Evolutionary conservation across 139 green algal species (phyloP).

Genomic region (Mesotaenium endlicherianum): DNA sequence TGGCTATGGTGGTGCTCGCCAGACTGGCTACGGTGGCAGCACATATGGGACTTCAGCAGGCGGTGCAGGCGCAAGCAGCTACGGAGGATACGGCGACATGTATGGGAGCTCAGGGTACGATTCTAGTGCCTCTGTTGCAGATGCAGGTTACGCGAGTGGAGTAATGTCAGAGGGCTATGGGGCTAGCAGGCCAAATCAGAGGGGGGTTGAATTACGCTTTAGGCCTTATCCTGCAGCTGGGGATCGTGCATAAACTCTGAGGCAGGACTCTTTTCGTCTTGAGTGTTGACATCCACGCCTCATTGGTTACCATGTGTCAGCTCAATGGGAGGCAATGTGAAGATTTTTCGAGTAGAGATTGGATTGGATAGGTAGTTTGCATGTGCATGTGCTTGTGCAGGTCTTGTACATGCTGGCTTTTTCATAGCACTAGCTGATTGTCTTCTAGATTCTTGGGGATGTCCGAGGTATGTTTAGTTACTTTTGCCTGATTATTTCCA

Average conservation of each 20-base stretch:
- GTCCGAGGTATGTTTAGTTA: too few relatives aligned
- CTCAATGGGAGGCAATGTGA: too few relatives aligned
- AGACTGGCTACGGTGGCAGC: neutral
- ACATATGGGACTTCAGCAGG: constrained; percentile 14
- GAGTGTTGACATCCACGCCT: neutral
- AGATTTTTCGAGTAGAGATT: neutral
- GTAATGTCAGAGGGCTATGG: neutral
- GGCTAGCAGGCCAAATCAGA: neutral
- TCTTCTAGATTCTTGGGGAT: too few relatives aligned
- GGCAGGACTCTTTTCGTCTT: neutral
- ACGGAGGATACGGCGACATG: constrained; percentile 8
- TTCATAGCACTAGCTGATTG: too few relatives aligned
- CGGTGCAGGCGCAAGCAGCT: neutral
- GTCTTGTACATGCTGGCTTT: too few relatives aligned
- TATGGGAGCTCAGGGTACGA: constrained; percentile 17
- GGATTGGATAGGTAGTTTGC: neutral
- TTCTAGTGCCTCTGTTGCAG: neutral
- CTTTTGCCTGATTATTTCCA: too few relatives aligned
- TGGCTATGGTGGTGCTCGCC: constrained; percentile 1
- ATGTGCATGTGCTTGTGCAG: neutral
- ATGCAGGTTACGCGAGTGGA: neutral
- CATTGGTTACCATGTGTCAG: neutral
- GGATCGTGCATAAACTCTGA: neutral
- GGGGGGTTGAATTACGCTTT: neutral
- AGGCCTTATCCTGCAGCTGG: neutral